Base-by-base conservation (phyloP, 495 filamentous ascomycete species). In the Collariella sp. region DNA sequence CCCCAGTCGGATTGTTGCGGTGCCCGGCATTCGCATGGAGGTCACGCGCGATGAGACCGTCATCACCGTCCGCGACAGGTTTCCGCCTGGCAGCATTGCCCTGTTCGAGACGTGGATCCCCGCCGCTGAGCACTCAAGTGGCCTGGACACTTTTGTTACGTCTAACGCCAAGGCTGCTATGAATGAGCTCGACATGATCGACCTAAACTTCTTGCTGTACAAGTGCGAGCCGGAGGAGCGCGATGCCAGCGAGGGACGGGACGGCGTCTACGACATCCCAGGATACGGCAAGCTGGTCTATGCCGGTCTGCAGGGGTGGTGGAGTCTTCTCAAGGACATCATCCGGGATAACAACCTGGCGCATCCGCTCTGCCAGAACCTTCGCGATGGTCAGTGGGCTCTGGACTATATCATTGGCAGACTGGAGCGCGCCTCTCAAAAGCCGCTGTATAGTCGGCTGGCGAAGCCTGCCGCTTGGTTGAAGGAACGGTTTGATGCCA, bases 271-370 rank as follows among this genome's bases (percentile, higher is more conserved):
- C 67, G 79, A 75, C 44, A 88, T 99, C 57, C 93, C 94, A 10
- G 82, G 83, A 0, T 72, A 87, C 61, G 94, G 91, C 4, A 76
- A 86, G 44, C 76, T 96, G 39, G 88, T 96, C 16, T 99, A 99
- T 68, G 91, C 94, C 52, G 94, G 94, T 42, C 78, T 99, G 24
- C 94, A 99, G 67, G 94, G 94, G 13, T 99, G 93, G 93, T 96
- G 91, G 93, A 96, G 89, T 66, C 75, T 95, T 7, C 75, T 99
- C 38, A 85, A 87, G 59, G 76, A 86, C 54, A 82, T 97, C 57
- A 88, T 96, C 69, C 78, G 75, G 36, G 82, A 93, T 54, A 99
- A 99, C 63, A 77, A 99, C 66, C 79, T 99, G 9, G 93, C 86
- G 7, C 94, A 97, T 64, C 87, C 94, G 7, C 73, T 99, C 2